A percentile compares a stretch with the other conserved stretches of the same genome.
phyloP scores from a whole-genome alignment of 768 basidiomycete species.

The Trametopsis cervina region DNA sequence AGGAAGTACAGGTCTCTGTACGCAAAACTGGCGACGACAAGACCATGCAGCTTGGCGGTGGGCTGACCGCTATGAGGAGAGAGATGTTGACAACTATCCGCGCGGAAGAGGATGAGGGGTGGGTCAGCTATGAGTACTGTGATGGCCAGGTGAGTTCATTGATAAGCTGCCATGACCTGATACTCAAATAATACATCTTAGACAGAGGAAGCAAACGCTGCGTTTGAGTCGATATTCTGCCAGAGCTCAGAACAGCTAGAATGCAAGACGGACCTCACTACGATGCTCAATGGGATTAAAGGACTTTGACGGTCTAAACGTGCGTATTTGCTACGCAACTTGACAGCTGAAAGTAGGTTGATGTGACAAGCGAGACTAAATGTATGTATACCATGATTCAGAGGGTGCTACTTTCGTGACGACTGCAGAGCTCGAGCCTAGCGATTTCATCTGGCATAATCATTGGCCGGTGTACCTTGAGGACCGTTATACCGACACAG shows the following conservation, averaged over 20 bases:
- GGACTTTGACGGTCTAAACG: slow-evolving; percentile 19
- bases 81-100: slow-evolving; percentile 75
- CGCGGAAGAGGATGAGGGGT: slow-evolving; percentile 70
- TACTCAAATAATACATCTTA: slow-evolving; percentile 25
- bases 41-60: slow-evolving; percentile 46
- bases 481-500: no score
- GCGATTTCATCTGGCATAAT: no score
- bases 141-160: slow-evolving; percentile 48
- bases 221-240: slow-evolving; percentile 62
- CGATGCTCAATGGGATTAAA: slow-evolving; percentile 18
- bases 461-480: no score
- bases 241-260: slow-evolving; percentile 30
- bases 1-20: slow-evolving; percentile 73
- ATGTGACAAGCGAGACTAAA: no score
- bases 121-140: slow-evolving; percentile 63
- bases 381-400: no score
- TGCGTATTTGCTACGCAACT: no score
- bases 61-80: slow-evolving; percentile 61
- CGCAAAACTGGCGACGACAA: slow-evolving; percentile 62
- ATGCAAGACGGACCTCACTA: slow-evolving; percentile 22
- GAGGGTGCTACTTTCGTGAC: no score
- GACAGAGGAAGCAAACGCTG: slow-evolving; percentile 49
- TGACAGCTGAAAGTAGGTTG: no score
- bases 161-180: neutral
- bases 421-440: no score